phyloP scores from a whole-genome alignment of 768 basidiomycete species.

The Boletus subcaerulescens region DNA sequence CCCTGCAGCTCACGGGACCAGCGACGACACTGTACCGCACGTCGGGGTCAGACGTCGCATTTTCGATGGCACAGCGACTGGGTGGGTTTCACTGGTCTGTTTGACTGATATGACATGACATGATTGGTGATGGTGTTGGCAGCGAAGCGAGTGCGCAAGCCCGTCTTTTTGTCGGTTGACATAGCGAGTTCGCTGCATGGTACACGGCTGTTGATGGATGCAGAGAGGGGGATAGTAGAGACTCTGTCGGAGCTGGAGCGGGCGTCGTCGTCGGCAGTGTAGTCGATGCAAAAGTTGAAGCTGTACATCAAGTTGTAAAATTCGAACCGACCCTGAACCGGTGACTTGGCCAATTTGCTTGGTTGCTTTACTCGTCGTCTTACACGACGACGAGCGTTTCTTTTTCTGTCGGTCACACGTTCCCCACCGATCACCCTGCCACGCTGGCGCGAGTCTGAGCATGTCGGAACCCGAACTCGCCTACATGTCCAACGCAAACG shows the following conservation, averaged over 20 bases:
- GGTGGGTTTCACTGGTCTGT: constrained; percentile 45
- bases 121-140: constrained; percentile 3
- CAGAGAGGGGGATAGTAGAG: constrained; percentile 59
- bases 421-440: no score
- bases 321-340: constrained; percentile 31
- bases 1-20: constrained; percentile 23
- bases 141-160: constrained; percentile 64
- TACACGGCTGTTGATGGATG: constrained; percentile 46
- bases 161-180: constrained; percentile 75
- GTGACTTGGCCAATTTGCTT: background rate
- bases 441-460: constrained; percentile 9
- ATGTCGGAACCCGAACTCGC: constrained; percentile 76
- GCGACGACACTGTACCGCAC: constrained; percentile 67
- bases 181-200: constrained; percentile 48
- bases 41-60: constrained; percentile 56
- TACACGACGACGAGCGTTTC: constrained; percentile 11
- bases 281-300: background rate
- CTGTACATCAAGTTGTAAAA: no score
- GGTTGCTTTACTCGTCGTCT: background rate
- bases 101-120: background rate
- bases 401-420: background rate
- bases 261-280: background rate
- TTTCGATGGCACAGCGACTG: constrained; percentile 76
- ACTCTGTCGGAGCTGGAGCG: constrained; percentile 28
- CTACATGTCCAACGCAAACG: constrained; percentile 75